Percentiles rank a stretch among this genome's conserved stretches.
phyloP scores from a whole-genome alignment of 2,329 filamentous ascomycete genomes.

The Fusarium decemcellulare region DNA sequence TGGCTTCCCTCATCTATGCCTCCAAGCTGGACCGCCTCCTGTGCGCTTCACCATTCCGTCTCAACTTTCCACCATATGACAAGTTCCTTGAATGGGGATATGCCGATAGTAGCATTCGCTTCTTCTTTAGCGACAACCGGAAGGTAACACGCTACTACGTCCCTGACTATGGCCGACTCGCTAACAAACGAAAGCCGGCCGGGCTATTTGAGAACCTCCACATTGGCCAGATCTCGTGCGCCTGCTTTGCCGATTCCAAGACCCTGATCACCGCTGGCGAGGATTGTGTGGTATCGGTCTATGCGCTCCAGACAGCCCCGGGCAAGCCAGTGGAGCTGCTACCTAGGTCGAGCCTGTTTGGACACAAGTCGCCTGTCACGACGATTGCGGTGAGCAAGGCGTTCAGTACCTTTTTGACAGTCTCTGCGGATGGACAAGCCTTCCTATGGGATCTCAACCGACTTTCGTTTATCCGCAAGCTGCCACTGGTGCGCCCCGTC shows the following conservation, averaged over 20 bases:
- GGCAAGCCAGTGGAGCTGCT: conserved; percentile 83
- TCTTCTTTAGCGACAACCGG: conserved; percentile 87
- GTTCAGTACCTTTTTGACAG: conserved; percentile 89
- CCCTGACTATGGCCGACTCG: conserved; percentile 12
- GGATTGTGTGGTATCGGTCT: conserved; percentile 92
- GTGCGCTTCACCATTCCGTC: conserved; percentile 85
- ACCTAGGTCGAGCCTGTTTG: conserved; percentile 86
- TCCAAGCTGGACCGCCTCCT: conserved; percentile 86
- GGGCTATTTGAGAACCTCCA: conserved; percentile 96
- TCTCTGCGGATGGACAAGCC: conserved; percentile 84
- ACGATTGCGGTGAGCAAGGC: conserved; percentile 88
- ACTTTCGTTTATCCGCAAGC: conserved; percentile 84
- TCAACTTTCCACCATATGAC: conserved; percentile 93
- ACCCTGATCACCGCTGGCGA: conserved; percentile 93
- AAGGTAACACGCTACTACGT: conserved; percentile 64
- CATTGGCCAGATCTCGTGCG: conserved; percentile 87
- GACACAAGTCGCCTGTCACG: conserved; percentile 87
- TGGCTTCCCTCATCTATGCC: conserved; percentile 84
- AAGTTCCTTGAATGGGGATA: conserved; percentile 98
- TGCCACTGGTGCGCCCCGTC: conserved; percentile 70
- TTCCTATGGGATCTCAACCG: conserved; percentile 96
- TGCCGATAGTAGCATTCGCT: conserved; percentile 91
- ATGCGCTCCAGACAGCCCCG: conserved; percentile 75
- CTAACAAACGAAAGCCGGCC: conserved; percentile 66
- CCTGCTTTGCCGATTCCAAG: conserved; percentile 88